phyloP scores from a whole-genome alignment of 139 green algal genomes.

The Gonium pectorale region DNA sequence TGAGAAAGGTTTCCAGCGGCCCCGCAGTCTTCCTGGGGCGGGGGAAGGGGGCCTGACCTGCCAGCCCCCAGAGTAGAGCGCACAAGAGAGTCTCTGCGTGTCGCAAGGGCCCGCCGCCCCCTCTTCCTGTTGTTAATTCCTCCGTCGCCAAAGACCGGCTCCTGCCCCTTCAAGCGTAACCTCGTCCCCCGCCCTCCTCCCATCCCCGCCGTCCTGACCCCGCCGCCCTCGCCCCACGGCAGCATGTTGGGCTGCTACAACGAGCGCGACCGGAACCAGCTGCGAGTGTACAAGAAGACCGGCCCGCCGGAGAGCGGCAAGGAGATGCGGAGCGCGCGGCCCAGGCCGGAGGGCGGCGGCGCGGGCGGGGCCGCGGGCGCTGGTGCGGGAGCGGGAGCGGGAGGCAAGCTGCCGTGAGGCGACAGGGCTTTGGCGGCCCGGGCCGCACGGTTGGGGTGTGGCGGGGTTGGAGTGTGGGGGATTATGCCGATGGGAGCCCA shows the following conservation, averaged over 20 bases:
- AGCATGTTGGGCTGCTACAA: slow-evolving; percentile 66
- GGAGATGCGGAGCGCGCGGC: neutral
- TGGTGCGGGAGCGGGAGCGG: neutral
- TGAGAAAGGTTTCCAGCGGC: too few relatives aligned
- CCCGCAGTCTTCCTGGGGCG: too few relatives aligned
- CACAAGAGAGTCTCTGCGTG: too few relatives aligned
- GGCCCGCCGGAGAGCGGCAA: slow-evolving; percentile 28
- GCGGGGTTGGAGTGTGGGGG: too few relatives aligned
- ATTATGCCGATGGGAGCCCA: too few relatives aligned
- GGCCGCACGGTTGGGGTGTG: neutral
- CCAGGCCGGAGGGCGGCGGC: neutral
- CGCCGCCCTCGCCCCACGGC: neutral
- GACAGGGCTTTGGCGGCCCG: neutral
- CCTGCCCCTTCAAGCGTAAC: too few relatives aligned
- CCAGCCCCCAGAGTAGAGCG: too few relatives aligned
- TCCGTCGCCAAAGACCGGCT: too few relatives aligned
- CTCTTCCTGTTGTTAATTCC: too few relatives aligned
- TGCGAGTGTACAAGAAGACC: slow-evolving; percentile 45
- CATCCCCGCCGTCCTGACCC: neutral
- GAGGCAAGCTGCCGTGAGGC: neutral
- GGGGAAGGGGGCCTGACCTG: too few relatives aligned
- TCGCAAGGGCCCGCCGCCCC: too few relatives aligned
- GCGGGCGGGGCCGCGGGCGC: neutral
- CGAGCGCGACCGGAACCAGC: slow-evolving; percentile 47
- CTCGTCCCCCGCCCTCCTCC: neutral